Base-by-base conservation (phyloP, 768 basidiomycete species). In the Zangia roseola region DNA sequence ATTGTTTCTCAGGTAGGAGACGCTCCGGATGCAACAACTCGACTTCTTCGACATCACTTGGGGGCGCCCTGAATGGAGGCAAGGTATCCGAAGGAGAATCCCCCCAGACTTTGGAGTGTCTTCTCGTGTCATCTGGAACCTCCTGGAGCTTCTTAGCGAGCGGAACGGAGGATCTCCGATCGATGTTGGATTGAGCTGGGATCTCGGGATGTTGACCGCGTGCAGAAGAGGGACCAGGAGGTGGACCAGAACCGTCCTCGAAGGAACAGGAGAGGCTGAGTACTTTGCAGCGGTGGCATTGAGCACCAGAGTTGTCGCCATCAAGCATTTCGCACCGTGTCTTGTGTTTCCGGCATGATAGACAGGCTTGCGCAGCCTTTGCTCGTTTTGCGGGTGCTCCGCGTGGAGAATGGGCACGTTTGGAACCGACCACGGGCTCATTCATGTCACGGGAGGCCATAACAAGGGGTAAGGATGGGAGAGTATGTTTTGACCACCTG, bases 281-380 rank as follows among this genome's bases (percentile, higher is more conserved):
- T n/a, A 78, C 75, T 56, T 75, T 74, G 55, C 78, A 78, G 12
- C 77, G 73, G 49, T 78, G 77, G 35, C 77, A 78, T 28, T 74
- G 72, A 24, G 71, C 56, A 21, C 59, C 64, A 25, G 64, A 53
- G 35, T 67, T 60, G 47, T 62, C 57, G n/a, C 62, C 65, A 19
- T 76, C 77, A n/a, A 79, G 68, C 46, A 75, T 64, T 61, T 79
- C 77, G 56, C 77, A 78, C 10, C 76, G 72, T 35, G 74, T 76
- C 46, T 78, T 78, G 54, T 76, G 72, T 48, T 69, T 69, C n/a
- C 76, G 65, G 49, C 76, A 78, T 21, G 73, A 71, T 4, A 71
- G 49, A 53, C 76, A 78, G 2, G 76, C 76, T 52, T 76, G 74
- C 8, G 70, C 64, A 0, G 74, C 70, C 50, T 76, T 76, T 19